A percentile compares a stretch with the other conserved stretches of the same genome.
These are phyloP conservation scores for Hyphodiscus hymeniophilus DNA, from an alignment of 495 filamentous ascomycete genomes.

Conservation along the genomic window DNA sequence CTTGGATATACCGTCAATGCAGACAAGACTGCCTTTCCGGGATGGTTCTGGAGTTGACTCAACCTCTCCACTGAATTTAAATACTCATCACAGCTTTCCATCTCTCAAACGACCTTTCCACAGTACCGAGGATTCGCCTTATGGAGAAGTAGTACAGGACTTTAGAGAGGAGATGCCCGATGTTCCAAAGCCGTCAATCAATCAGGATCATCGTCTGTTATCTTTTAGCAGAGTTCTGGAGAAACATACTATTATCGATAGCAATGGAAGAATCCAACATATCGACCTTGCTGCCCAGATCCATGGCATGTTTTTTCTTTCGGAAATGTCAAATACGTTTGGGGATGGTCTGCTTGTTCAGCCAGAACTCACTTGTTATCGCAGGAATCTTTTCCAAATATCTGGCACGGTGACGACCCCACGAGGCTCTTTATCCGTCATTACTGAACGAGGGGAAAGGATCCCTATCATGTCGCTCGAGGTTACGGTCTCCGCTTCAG, in stretches of 20 bases:
- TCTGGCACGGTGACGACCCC: conserved; percentile 79
- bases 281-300: conserved; percentile 70
- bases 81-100: conserved; percentile 41
- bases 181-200: conserved; percentile 40
- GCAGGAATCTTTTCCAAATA: conserved; percentile 87
- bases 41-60: conserved; percentile 8
- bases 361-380: conserved; percentile 84
- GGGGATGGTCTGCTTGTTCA: conserved; percentile 58
- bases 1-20: conserved; percentile 18
- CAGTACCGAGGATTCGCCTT: conserved; percentile 28
- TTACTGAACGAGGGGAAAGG: conserved; percentile 74
- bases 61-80: conserved; percentile 15
- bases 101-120: conserved; percentile 41
- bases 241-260: conserved; percentile 48
- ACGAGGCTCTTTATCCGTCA: conserved; percentile 63
- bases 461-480: conserved; percentile 76
- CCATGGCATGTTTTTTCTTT: conserved; percentile 94
- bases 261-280: conserved; percentile 44
- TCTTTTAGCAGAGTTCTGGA: conserved; percentile 44
- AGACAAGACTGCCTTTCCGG: conserved; percentile 10
- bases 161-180: conserved; percentile 34
- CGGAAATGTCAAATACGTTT: conserved; percentile 65
- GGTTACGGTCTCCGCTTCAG: conserved; percentile 77
- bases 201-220: conserved; percentile 48
- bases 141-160: conserved; percentile 46